Evolutionary conservation across 805 yeast species (phyloP).

Genomic region (Candida fluviatilis): DNA sequence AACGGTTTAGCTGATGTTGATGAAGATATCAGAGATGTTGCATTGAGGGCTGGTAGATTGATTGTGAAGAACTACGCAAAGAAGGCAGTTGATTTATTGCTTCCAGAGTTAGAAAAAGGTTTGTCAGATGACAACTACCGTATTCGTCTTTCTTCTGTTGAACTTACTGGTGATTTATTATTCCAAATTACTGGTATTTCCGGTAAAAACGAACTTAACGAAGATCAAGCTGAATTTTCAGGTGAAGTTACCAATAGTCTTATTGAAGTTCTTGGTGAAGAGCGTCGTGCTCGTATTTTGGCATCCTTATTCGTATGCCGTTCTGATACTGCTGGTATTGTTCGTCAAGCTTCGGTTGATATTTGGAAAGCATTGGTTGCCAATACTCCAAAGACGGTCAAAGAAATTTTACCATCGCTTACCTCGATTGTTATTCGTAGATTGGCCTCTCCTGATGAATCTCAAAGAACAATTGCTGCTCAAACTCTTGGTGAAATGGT

Average conservation of each 20-base stretch:
- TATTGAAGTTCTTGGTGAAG: conserved; percentile 76
- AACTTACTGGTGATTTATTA: conserved; percentile 89
- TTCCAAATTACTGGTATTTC: conserved; percentile 92
- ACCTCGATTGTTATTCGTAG: conserved; percentile 76
- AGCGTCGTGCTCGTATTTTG: conserved; percentile 81
- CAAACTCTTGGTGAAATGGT: conserved; percentile 92
- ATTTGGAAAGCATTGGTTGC: conserved; percentile 97
- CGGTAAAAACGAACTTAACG: conserved; percentile 67
- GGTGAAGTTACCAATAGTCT: conserved; percentile 59
- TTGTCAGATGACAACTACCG: conserved; percentile 77
- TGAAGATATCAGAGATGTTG: conserved; percentile 83
- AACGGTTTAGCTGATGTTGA: conserved; percentile 86
- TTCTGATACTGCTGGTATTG: conserved; percentile 83
- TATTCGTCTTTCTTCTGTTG: conserved; percentile 90
- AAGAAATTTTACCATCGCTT: conserved; percentile 83
- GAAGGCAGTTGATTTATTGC: conserved; percentile 84
- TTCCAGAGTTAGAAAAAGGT: conserved; percentile 93
- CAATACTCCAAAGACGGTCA: conserved; percentile 91
- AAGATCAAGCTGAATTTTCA: conserved; percentile 44
- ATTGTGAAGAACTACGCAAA: conserved; percentile 88
- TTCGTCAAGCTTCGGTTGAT: conserved; percentile 84
- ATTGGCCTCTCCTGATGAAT: conserved; percentile 76
- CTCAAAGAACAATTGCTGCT: conserved; percentile 84
- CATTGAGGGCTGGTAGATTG: conserved; percentile 88
- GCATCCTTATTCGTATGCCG: conserved; percentile 90